Conservation (phyloP, 129 eudicot species). For the Tagetes patula region DNA sequence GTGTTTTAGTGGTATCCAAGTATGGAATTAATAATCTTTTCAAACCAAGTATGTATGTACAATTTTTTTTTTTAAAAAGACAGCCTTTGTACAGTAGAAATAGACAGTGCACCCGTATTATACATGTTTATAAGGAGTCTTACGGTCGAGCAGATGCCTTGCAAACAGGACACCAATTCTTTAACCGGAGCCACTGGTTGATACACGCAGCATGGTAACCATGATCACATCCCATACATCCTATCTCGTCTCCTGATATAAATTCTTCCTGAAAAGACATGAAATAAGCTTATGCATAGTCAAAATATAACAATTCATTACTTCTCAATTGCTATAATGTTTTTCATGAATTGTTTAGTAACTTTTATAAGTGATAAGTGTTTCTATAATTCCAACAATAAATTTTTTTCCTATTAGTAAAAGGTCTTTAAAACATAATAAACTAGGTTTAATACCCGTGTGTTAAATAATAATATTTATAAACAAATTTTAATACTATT, state of each 20-base stretch:
- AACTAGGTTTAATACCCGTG: not conserved
- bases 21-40: constrained; percentile 23
- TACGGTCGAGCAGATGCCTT: constrained; percentile 46
- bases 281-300: not conserved
- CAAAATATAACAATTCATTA: not conserved
- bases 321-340: not conserved
- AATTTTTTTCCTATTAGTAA: not conserved
- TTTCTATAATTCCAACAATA: not conserved
- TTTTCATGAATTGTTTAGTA: not conserved
- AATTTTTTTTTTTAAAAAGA: not conserved
- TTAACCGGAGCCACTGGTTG: constrained; percentile 69
- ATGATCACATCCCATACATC: constrained; percentile 70
- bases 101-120: constrained; percentile 10
- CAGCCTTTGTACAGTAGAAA: constrained; percentile 27
- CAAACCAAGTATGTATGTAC: constrained; percentile 32
- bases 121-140: constrained; percentile 10
- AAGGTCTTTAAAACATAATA: not conserved
- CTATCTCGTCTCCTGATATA: constrained; percentile 60
- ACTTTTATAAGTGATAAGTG: not conserved
- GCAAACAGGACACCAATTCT: constrained; percentile 96
- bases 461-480: too few species aligned
- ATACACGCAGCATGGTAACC: constrained; percentile 68
- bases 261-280: constrained; percentile 69
- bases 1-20: constrained; percentile 17
- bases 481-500: too few species aligned